Base-by-base conservation (phyloP, 164 flowering plant genomes). In the Piper longum region DNA sequence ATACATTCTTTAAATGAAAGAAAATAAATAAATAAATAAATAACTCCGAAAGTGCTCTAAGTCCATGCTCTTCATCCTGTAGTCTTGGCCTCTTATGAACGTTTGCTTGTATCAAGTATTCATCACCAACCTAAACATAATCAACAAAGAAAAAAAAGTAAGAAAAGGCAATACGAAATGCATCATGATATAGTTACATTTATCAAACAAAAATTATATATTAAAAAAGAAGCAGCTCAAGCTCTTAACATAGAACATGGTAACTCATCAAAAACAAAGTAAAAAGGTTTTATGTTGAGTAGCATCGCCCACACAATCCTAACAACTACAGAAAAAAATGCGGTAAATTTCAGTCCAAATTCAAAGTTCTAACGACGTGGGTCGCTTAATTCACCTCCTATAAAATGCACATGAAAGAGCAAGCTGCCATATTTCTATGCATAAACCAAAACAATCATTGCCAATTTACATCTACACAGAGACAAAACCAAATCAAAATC, bases 71-170 rank as follows among this genome's bases (percentile, higher is more conserved):
- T 59, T 78, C 81, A 45, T 82, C 91, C 62, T 80, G 75, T 66
- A 84, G 60, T 66, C 80, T 91, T 64, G 76, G 85, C 41, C 96
- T 88, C 81, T 95, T 95, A 67, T 80, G 85, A 68, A 83, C 79
- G 75, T 83, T 91, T 19, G 97, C 86, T 79, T 82, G 91, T 73
- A 95, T 91, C 60, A 95, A 89, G 75, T 78, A 95, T 17, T 78
- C 96, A 44, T 73, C 90, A 66, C 84, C 96, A 72, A 69, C 81
- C 97, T 91, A 73, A 56, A 56, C 45, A 19, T 60, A 16, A n/a
- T 36, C 41, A 18, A 52, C 59, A 41, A 39, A 62, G 39, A 11
- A 7, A 56, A 4, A 54, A n/a, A 43, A 64, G 56, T 4, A 7
- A 54, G 51, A 69, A 36, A 54, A 66, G 5, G 5, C 45, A 51